A percentile compares a stretch with the other conserved stretches of the same genome.
These are phyloP conservation scores for Leccinellum rugosiceps DNA, from an alignment of 768 basidiomycete species.

Conservation along the genomic window DNA sequence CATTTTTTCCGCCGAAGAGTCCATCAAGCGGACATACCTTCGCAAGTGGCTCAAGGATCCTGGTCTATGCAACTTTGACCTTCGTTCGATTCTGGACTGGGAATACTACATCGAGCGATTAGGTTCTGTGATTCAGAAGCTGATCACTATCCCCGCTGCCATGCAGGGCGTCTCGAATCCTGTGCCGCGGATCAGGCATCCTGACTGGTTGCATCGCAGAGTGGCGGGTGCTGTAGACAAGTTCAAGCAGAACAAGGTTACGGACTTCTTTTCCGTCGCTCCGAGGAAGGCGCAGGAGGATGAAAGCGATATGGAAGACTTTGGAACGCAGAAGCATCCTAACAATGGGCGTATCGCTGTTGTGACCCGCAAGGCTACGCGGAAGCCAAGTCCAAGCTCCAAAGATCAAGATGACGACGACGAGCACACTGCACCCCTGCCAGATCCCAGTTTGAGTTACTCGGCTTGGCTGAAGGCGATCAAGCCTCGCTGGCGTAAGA, in stretches of 20 bases:
- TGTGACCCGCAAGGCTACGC: slow-evolving; percentile 47
- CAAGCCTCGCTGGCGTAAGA: slow-evolving; percentile 73
- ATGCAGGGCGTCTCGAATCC: slow-evolving; percentile 98
- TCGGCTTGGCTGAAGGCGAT: slow-evolving; percentile 74
- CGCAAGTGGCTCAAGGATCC: slow-evolving; percentile 98
- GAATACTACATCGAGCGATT: slow-evolving; percentile 96
- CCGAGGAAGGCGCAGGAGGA: slow-evolving; percentile 11
- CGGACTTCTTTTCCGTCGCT: slow-evolving; percentile 74
- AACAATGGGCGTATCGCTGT: slow-evolving; percentile 47
- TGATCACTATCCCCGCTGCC: slow-evolving; percentile 98
- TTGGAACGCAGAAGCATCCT: slow-evolving; percentile 26
- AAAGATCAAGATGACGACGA: slow-evolving; percentile 34
- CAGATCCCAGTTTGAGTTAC: slow-evolving; percentile 65
- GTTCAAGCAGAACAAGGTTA: slow-evolving; percentile 97
- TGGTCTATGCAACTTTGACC: slow-evolving; percentile 79
- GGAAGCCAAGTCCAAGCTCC: slow-evolving; percentile 38
- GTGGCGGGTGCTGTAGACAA: slow-evolving; percentile 90
- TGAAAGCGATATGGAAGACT: slow-evolving; percentile 62
- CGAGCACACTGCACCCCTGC: slow-evolving; percentile 39
- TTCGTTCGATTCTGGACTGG: slow-evolving; percentile 96
- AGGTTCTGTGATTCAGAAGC: slow-evolving; percentile 96
- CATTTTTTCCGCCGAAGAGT: slow-evolving; percentile 95
- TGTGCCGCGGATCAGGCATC: slow-evolving; percentile 92
- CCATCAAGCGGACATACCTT: slow-evolving; percentile 84
- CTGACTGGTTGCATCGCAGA: slow-evolving; percentile 93